These are phyloP conservation scores for Geranomyces variabilis DNA, from an alignment of 192 early-diverging fungal species.

Conservation along the genomic window DNA sequence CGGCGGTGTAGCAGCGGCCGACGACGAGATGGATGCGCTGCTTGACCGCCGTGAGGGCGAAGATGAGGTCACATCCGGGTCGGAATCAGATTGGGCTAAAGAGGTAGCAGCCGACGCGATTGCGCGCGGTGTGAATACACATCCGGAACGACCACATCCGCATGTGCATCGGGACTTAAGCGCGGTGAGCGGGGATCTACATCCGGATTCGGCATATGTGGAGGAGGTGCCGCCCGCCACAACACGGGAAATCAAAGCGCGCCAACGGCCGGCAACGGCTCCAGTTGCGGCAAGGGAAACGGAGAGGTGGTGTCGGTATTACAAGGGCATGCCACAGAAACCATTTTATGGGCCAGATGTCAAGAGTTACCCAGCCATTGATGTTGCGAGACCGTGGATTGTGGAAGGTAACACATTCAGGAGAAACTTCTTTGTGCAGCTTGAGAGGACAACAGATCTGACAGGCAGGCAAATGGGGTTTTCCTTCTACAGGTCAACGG, in stretches of 20 bases:
- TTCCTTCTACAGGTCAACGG: not conserved
- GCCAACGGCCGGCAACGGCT: not conserved
- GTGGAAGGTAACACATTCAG: constrained; percentile 12
- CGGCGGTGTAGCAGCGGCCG: not conserved
- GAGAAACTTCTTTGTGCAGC: no score
- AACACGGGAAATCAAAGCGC: no score
- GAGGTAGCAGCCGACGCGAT: not conserved
- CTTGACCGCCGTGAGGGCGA: constrained; percentile 5
- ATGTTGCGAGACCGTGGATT: constrained; percentile 14
- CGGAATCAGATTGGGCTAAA: constrained; percentile 10
- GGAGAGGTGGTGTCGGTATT: constrained; percentile 1
- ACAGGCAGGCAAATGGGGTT: no score
- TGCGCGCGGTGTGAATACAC: not conserved
- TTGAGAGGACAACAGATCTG: no score
- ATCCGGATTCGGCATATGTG: no score
- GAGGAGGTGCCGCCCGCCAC: no score
- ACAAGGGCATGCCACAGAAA: constrained; percentile 2
- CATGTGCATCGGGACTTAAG: not conserved
- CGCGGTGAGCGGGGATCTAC: no score
- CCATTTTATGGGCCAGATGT: not conserved
- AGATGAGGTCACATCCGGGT: not conserved
- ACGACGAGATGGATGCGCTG: constrained; percentile 17
- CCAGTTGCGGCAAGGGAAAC: not conserved
- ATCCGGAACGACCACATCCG: not conserved
- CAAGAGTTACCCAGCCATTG: not conserved